Evolutionary conservation across 2,329 filamentous ascomycete genomes (phyloP).

Genomic region (Teratosphaeria pseudoeucalypti): DNA sequence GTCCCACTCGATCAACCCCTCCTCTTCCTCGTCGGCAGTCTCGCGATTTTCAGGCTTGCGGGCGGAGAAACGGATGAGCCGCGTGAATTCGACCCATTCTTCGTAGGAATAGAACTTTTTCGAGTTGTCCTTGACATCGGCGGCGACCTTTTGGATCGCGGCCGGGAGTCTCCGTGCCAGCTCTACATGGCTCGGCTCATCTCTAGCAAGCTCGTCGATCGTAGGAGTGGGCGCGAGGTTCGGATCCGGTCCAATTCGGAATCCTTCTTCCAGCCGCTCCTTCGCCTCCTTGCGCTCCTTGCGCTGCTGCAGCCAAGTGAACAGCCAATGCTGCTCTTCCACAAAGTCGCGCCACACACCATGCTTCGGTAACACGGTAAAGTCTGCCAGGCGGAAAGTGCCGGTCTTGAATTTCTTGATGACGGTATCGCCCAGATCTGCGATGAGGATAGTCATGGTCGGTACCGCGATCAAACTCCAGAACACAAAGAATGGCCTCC

Average conservation of each 20-base stretch:
- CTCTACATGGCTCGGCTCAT: conserved; percentile 45
- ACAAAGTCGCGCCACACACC: conserved; percentile 46
- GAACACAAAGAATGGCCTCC: conserved; percentile 82
- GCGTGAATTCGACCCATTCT: conserved; percentile 78
- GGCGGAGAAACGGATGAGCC: conserved; percentile 53
- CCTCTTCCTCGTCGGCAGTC: conserved; percentile 38
- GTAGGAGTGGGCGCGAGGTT: conserved; percentile 14
- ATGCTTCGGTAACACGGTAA: conserved; percentile 54
- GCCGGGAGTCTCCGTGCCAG: conserved; percentile 54
- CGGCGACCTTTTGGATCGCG: conserved; percentile 57
- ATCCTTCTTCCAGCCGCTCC: conserved; percentile 37
- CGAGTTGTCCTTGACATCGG: conserved; percentile 49
- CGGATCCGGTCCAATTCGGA: conserved; percentile 31
- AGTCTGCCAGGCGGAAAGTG: conserved; percentile 51
- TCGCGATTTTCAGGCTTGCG: conserved; percentile 18
- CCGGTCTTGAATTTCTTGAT: conserved; percentile 56
- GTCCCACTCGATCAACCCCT: conserved; percentile 57
- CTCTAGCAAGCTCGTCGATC: conserved; percentile 36
- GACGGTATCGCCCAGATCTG: conserved; percentile 74
- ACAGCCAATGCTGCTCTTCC: conserved; percentile 36
- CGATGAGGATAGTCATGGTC: conserved; percentile 78
- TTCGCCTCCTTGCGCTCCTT: conserved; percentile 15
- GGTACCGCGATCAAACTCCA: conserved; percentile 82
- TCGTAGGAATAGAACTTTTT: conserved; percentile 64
- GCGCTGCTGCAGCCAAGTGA: conserved; percentile 28